These are phyloP conservation scores for Colletotrichum tabaci DNA, from an alignment of 2,329 filamentous ascomycete species.

Conservation along the genomic window DNA sequence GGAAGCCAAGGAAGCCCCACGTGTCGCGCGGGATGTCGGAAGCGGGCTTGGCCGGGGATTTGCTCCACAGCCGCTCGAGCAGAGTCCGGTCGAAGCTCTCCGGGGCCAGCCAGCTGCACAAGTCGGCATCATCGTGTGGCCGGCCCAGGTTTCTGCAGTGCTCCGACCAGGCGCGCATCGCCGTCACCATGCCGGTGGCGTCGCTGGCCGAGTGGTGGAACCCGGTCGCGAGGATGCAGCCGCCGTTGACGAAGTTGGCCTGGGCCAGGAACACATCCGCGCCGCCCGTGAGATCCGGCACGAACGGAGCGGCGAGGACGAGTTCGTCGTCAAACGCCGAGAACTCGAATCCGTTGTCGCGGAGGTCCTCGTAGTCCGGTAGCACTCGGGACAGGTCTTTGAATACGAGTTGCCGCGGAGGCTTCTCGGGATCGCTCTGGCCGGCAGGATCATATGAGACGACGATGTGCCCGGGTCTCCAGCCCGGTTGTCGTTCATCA, in stretches of 20 bases:
- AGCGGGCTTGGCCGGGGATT: constrained; percentile 44
- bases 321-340: constrained; percentile 48
- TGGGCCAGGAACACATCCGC: constrained; percentile 50
- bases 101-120: constrained; percentile 49
- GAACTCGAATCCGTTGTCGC: constrained; percentile 46
- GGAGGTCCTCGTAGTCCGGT: constrained; percentile 44
- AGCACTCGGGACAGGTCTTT: constrained; percentile 48
- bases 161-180: constrained; percentile 51
- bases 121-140: background rate
- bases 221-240: constrained; percentile 45
- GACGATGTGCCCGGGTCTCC: constrained; percentile 47
- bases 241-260: constrained; percentile 51
- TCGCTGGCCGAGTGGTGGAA: constrained; percentile 43
- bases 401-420: constrained; percentile 44
- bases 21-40: constrained; percentile 44
- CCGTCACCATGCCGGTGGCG: constrained; percentile 48
- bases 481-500: constrained; percentile 49
- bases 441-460: constrained; percentile 41
- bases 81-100: constrained; percentile 51
- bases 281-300: constrained; percentile 42
- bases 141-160: constrained; percentile 48
- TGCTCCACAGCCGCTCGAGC: constrained; percentile 48
- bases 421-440: background rate
- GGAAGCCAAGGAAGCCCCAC: constrained; percentile 48
- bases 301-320: constrained; percentile 44